A percentile compares a stretch with the other conserved stretches of the same genome.
phyloP scores from a whole-genome alignment of 371 early-diverging fungal genomes.

The Apophysomyces elegans region DNA sequence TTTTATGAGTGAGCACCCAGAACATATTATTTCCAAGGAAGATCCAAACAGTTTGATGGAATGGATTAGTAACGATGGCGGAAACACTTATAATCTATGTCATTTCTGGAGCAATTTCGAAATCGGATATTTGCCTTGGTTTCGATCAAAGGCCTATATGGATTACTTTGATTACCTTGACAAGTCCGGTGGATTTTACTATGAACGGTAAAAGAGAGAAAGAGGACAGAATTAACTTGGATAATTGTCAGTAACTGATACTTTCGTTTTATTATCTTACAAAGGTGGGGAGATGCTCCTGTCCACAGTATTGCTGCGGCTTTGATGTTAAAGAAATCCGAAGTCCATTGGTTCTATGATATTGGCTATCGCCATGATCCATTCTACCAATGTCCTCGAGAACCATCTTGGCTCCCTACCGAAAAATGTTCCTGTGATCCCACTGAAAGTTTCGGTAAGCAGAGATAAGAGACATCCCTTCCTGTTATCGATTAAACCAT shows the following conservation, averaged over 20 bases:
- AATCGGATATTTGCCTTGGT: slow-evolving; percentile 73
- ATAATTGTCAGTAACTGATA: neutral
- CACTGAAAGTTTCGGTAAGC: slow-evolving; percentile 55
- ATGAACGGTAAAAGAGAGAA: slow-evolving; percentile 69
- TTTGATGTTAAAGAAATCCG: slow-evolving; percentile 75
- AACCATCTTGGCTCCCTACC: slow-evolving; percentile 46
- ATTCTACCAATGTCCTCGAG: slow-evolving; percentile 74
- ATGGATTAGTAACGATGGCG: slow-evolving; percentile 41
- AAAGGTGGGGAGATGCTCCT: slow-evolving; percentile 96
- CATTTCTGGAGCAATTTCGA: slow-evolving; percentile 73
- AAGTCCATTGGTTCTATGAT: slow-evolving; percentile 94
- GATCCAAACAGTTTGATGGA: slow-evolving; percentile 42
- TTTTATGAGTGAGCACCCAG: slow-evolving; percentile 57
- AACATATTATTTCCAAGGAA: slow-evolving; percentile 49
- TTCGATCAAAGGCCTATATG: slow-evolving; percentile 70
- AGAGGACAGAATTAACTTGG: no score
- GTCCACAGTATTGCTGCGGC: slow-evolving; percentile 93
- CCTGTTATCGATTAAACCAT: neutral
- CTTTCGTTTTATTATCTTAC: neutral
- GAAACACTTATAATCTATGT: slow-evolving; percentile 61
- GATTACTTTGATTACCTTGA: slow-evolving; percentile 87
- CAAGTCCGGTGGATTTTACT: slow-evolving; percentile 88
- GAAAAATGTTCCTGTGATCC: slow-evolving; percentile 69
- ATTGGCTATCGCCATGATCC: slow-evolving; percentile 83
- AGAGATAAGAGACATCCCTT: neutral